Conservation (phyloP, 2,329 filamentous ascomycete species). For the Cladophialophora chaetospira region DNA sequence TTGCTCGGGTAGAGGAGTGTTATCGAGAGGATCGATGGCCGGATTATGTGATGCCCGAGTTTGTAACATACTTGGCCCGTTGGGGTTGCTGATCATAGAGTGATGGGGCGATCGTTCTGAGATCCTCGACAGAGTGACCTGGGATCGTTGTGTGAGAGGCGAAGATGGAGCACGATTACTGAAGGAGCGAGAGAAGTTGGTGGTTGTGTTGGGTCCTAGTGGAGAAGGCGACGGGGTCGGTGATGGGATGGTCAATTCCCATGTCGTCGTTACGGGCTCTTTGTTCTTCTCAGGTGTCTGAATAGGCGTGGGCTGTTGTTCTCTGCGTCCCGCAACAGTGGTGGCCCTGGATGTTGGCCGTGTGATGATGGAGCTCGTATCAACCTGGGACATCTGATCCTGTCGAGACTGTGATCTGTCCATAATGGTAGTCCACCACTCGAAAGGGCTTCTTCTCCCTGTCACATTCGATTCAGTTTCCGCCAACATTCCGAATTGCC, state of each 20-base stretch:
- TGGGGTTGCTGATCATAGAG: slow-evolving; percentile 25
- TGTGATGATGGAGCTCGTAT: slow-evolving; percentile 21
- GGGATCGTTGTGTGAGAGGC: slow-evolving; percentile 24
- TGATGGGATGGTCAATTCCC: slow-evolving; percentile 21
- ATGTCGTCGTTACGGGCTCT: slow-evolving; percentile 14
- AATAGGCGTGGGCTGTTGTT: slow-evolving; percentile 14
- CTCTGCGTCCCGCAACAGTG: slow-evolving; percentile 14
- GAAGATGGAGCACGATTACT: slow-evolving; percentile 13
- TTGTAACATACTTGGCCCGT: neutral
- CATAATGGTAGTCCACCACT: slow-evolving; percentile 33
- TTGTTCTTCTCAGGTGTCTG: slow-evolving; percentile 25
- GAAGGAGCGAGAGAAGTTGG: slow-evolving; percentile 28
- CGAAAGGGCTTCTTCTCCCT: slow-evolving; percentile 33
- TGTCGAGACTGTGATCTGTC: slow-evolving; percentile 30
- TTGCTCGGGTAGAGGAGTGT: slow-evolving; percentile 2
- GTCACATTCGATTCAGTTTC: slow-evolving; percentile 30
- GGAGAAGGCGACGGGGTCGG: slow-evolving; percentile 18
- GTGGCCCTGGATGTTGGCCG: slow-evolving; percentile 23
- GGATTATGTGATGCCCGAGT: slow-evolving; percentile 13
- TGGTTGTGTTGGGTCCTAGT: slow-evolving; percentile 9
- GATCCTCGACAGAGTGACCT: slow-evolving; percentile 28
- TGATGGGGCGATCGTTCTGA: slow-evolving; percentile 30
- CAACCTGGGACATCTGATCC: slow-evolving; percentile 26
- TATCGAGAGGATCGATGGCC: slow-evolving; percentile 16
- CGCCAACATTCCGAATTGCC: slow-evolving; percentile 28